phyloP scores from a whole-genome alignment of 805 yeast species.

The Metschnikowia chrysomelidarum region DNA sequence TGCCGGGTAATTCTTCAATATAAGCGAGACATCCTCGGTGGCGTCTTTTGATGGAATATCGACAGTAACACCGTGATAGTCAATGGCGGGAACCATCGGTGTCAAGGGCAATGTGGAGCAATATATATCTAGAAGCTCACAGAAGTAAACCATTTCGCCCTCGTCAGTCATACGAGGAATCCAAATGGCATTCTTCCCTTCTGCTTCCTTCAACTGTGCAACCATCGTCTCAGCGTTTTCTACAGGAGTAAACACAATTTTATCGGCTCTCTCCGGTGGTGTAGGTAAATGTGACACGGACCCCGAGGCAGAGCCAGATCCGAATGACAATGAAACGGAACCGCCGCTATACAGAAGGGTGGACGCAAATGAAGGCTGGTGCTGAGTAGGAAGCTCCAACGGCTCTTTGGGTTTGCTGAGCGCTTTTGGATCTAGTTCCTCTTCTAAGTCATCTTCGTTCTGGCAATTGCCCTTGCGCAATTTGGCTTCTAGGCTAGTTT shows the following conservation, averaged over 20 bases:
- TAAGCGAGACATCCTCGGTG: slow-evolving; percentile 20
- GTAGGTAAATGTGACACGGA: slow-evolving; percentile 17
- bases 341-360: slow-evolving; percentile 10
- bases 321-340: slow-evolving; percentile 5
- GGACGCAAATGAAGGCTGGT: slow-evolving; percentile 14
- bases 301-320: slow-evolving; percentile 7
- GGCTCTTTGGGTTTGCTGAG: slow-evolving; percentile 3
- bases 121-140: slow-evolving; percentile 57
- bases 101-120: slow-evolving; percentile 57
- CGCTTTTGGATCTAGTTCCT: too few species aligned
- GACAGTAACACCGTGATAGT: slow-evolving; percentile 20
- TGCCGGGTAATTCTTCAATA: slow-evolving; percentile 10
- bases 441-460: neutral
- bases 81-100: slow-evolving; percentile 21
- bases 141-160: slow-evolving; percentile 57
- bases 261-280: slow-evolving; percentile 9
- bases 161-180: slow-evolving; percentile 55
- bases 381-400: slow-evolving; percentile 6
- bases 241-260: slow-evolving; percentile 17
- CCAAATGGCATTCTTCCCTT: slow-evolving; percentile 45
- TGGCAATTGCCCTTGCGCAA: neutral
- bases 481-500: slow-evolving; percentile 28
- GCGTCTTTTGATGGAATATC: slow-evolving; percentile 28
- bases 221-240: slow-evolving; percentile 31
- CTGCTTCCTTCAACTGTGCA: slow-evolving; percentile 21